Percentiles rank a stretch among this genome's conserved stretches.
These are phyloP conservation scores for Calvatia gigantea DNA, from an alignment of 768 basidiomycete genomes.

Conservation along the genomic window DNA sequence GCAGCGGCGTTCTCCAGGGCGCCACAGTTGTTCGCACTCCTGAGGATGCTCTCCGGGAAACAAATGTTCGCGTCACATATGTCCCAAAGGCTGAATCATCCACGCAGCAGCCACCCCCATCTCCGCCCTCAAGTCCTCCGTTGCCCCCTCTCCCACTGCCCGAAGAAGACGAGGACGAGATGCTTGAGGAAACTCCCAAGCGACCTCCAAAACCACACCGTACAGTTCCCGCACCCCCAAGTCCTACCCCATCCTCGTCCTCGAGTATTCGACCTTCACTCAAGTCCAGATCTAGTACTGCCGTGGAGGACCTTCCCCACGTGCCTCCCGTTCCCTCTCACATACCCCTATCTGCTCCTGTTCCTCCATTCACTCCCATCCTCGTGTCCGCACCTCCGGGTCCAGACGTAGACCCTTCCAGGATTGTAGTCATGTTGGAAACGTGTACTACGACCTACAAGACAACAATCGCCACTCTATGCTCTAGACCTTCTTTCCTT, in stretches of 20 bases:
- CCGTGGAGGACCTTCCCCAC: constrained; percentile 36
- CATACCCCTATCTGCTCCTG: constrained; percentile 36
- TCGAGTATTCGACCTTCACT: constrained; percentile 34
- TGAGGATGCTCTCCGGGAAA: constrained; percentile 66
- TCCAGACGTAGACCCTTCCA: constrained; percentile 47
- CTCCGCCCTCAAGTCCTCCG: constrained; percentile 43
- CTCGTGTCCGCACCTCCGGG: constrained; percentile 58
- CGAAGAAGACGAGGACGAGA: constrained; percentile 28
- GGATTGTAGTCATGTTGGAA: constrained; percentile 69
- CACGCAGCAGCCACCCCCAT: constrained; percentile 3
- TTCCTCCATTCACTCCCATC: constrained; percentile 63
- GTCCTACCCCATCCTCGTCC: constrained; percentile 24
- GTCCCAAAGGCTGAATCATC: constrained; percentile 19
- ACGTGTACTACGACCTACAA: constrained; percentile 64
- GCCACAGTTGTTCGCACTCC: constrained; percentile 78
- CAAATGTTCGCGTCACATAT: constrained; percentile 38
- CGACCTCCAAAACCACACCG: constrained; percentile 33
- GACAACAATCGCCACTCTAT: constrained; percentile 64
- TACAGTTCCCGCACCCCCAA: constrained; percentile 15
- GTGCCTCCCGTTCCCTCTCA: constrained; percentile 49
- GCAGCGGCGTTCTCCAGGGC: constrained; percentile 60
- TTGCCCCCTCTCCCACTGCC: constrained; percentile 50
- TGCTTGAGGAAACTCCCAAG: constrained; percentile 21
- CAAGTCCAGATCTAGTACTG: constrained; percentile 30
- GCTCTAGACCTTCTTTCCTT: constrained; percentile 66